These are phyloP conservation scores for Synchytrium microbalum DNA, from an alignment of 371 early-diverging fungal genomes.

Conservation along the genomic window DNA sequence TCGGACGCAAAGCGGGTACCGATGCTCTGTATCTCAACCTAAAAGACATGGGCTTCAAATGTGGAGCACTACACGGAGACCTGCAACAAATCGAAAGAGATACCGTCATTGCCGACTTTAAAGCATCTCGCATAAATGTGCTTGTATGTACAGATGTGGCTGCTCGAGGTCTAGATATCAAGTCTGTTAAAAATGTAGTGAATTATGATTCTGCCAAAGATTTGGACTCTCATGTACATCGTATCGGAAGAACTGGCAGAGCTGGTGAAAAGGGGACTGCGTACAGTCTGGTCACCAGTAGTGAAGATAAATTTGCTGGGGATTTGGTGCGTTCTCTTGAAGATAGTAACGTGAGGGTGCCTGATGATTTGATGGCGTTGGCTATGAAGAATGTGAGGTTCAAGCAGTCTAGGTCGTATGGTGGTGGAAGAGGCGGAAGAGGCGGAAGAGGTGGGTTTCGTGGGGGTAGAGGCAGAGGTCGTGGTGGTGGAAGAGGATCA, in stretches of 20 bases:
- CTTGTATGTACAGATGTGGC: slow-evolving; percentile 90
- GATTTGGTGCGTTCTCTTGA: slow-evolving; percentile 61
- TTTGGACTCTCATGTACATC: slow-evolving; percentile 89
- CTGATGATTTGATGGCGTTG: slow-evolving; percentile 53
- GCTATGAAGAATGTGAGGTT: slow-evolving; percentile 69
- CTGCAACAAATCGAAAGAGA: slow-evolving; percentile 65
- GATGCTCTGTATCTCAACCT: slow-evolving; percentile 19
- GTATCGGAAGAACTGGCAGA: slow-evolving; percentile 96
- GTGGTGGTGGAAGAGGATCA: slow-evolving; percentile 37
- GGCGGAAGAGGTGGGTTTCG: slow-evolving; percentile 39
- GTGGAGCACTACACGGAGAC: slow-evolving; percentile 74
- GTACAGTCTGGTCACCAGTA: slow-evolving; percentile 55
- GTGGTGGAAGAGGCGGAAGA: slow-evolving; percentile 27
- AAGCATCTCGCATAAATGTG: slow-evolving; percentile 59
- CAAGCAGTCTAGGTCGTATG: slow-evolving; percentile 40
- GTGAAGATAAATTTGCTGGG: slow-evolving; percentile 68
- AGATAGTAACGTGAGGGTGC: slow-evolving; percentile 52
- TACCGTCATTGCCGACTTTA: slow-evolving; percentile 60
- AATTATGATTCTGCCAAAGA: slow-evolving; percentile 90
- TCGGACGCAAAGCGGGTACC: slow-evolving; percentile 26
- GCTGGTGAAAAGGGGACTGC: slow-evolving; percentile 89
- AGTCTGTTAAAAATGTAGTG: slow-evolving; percentile 87
- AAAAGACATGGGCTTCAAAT: neutral
- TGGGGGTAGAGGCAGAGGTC: slow-evolving; percentile 39
- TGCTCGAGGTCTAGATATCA: slow-evolving; percentile 85